Percentiles rank a stretch among this genome's conserved stretches.
phyloP scores from a whole-genome alignment of 441 rosid species.

The Brassica balearica region DNA sequence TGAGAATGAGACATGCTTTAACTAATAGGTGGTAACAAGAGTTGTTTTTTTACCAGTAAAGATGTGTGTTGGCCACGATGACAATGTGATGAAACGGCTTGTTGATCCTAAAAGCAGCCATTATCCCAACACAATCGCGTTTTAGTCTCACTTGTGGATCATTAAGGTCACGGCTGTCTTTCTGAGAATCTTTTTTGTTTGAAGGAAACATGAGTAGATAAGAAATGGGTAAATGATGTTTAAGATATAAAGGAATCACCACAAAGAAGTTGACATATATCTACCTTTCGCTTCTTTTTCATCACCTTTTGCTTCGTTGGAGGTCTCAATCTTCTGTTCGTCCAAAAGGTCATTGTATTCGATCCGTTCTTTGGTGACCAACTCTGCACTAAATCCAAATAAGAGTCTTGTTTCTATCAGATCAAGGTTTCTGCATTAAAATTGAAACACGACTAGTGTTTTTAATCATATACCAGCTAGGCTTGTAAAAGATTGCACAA shows the following conservation, averaged over 20 bases:
- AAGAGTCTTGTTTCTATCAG: constrained; percentile 28
- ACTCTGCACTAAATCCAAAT: constrained; percentile 74
- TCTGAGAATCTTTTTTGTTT: constrained; percentile 33
- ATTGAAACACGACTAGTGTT: background rate
- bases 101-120: constrained; percentile 86
- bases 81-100: constrained; percentile 60
- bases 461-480: constrained; percentile 49
- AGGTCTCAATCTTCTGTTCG: constrained; percentile 7
- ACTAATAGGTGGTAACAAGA: constrained; percentile 10
- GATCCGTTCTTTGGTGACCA: constrained; percentile 71
- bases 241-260: background rate
- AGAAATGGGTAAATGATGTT: too few relatives aligned
- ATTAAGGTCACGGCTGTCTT: constrained; percentile 70
- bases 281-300: too few relatives aligned
- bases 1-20: constrained; percentile 28
- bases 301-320: constrained; percentile 49
- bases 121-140: constrained; percentile 91
- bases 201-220: constrained; percentile 23
- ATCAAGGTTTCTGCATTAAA: constrained; percentile 5
- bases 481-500: constrained; percentile 86
- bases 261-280: background rate
- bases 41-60: constrained; percentile 66
- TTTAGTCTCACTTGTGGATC: constrained; percentile 66
- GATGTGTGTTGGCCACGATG: constrained; percentile 87
- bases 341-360: constrained; percentile 90